These are phyloP conservation scores for Boletus vinaceobasis DNA, from an alignment of 768 basidiomycete genomes.

Conservation along the genomic window DNA sequence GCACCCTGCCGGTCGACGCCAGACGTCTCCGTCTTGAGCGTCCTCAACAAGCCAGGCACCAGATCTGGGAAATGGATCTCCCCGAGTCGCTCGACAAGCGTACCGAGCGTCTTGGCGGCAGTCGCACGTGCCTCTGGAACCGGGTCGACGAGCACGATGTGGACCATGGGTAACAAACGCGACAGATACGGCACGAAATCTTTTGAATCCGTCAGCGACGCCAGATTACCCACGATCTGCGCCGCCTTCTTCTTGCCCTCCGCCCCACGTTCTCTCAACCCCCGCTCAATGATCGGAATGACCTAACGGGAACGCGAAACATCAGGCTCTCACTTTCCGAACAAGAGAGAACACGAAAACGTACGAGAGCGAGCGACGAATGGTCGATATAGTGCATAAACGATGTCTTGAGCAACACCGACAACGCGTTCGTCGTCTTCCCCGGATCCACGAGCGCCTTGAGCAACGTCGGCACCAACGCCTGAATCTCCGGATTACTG, in stretches of 20 bases:
- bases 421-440: conserved; percentile 81
- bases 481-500: conserved; percentile 94
- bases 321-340: neutral
- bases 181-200: conserved; percentile 96
- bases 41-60: conserved; percentile 82
- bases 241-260: conserved; percentile 95
- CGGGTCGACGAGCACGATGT: conserved; percentile 90
- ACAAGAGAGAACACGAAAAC: neutral
- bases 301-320: conserved; percentile 49
- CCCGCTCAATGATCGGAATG: conserved; percentile 92
- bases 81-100: conserved; percentile 93
- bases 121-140: conserved; percentile 98
- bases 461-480: conserved; percentile 81
- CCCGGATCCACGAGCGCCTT: conserved; percentile 95
- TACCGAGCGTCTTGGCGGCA: conserved; percentile 93
- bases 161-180: conserved; percentile 84
- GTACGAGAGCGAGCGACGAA: conserved; percentile 87
- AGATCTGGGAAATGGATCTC: conserved; percentile 95
- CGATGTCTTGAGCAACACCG: conserved; percentile 86
- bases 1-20: conserved; percentile 98
- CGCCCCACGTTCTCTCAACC: conserved; percentile 85
- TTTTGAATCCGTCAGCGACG: conserved; percentile 81
- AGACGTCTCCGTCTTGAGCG: conserved; percentile 87
- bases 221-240: conserved; percentile 96
- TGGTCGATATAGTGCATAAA: conserved; percentile 99